Evolutionary conservation across 73 alveolate genomes (phyloP), one percentile per base, ranked within the genome.

Genomic region (Paramecium biaurelia): DNA sequence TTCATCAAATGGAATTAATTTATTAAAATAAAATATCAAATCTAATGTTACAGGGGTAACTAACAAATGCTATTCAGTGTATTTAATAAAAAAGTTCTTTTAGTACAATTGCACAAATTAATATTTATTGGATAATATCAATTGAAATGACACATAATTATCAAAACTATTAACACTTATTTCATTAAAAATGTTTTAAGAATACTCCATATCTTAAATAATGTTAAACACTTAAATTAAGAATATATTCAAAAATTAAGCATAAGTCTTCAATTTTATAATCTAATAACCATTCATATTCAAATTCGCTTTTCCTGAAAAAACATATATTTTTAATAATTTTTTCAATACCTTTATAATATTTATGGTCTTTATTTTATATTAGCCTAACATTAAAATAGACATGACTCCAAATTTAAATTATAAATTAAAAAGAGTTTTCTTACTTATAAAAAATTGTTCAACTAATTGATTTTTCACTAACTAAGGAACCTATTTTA

Each of bases 391-490:
- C 84, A 63, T 63, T 32, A 63, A 63, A 23, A 63, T 32, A 0
- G 84, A 63, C 84, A 63, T 63, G 43, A 63, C 84, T 2, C 84
- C 84, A 63, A 63, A 63, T 63, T 26, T 63, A 63, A 63, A 63
- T 32, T 63, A 30, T n/a, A 15, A 11, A 30, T 26, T 63, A 12
- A 63, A 30, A 2, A 32, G 84, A 8, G 49, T 26, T 30, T 30
- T 32, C 47, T 30, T 63, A 9, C 68, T 53, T 12, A 2, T 63
- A 49, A 32, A 26, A 12, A 63, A 30, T 63, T 63, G 3, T 63
- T 63, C 45, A 24, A 30, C 26, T 5, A 63, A 63, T 63, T 63
- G 26, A 24, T 20, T 63, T 63, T 8, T 30, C 28, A 63, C 20
- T 11, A 30, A 12, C 41, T 30, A 12, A 63, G 84, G 84, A 26